Evolutionary conservation across 805 yeast genomes (phyloP).

Genomic region (Candida loeiensis): DNA sequence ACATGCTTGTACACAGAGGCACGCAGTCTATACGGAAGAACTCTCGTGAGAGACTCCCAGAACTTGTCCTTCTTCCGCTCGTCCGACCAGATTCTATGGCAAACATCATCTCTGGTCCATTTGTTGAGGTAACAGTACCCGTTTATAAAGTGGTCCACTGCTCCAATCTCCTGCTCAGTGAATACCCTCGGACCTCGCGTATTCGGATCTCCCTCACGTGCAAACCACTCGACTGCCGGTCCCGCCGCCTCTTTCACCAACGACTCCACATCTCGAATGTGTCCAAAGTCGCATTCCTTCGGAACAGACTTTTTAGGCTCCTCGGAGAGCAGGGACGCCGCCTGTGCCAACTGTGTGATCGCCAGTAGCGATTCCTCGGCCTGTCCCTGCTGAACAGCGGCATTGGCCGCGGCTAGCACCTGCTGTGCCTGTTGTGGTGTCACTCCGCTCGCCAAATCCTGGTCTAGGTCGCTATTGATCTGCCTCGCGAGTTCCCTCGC

Average conservation of each 20-base stretch:
- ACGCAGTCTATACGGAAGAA: conserved; percentile 79
- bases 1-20: conserved; percentile 93
- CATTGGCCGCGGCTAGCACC: conserved; percentile 25
- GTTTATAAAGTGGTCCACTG: conserved; percentile 68
- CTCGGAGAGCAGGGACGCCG: conserved; percentile 22
- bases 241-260: conserved; percentile 35
- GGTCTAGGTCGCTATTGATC: conserved; percentile 10
- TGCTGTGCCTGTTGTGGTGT: conserved; percentile 29
- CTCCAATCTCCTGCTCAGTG: conserved; percentile 60
- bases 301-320: conserved; percentile 7
- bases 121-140: conserved; percentile 65
- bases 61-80: conserved; percentile 83
- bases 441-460: conserved; percentile 10
- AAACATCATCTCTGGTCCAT: conserved; percentile 63
- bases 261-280: conserved; percentile 27
- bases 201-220: conserved; percentile 20
- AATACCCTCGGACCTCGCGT: conserved; percentile 43
- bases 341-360: conserved; percentile 29
- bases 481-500: conserved; percentile 59
- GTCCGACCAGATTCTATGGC: conserved; percentile 83
- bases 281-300: conserved; percentile 19
- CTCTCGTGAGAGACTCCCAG: conserved; percentile 80
- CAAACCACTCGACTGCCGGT: conserved; percentile 36
- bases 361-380: conserved; percentile 17
- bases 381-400: conserved; percentile 23